phyloP scores from a whole-genome alignment of 2,329 filamentous ascomycete genomes.

The Colletotrichum sojae region DNA sequence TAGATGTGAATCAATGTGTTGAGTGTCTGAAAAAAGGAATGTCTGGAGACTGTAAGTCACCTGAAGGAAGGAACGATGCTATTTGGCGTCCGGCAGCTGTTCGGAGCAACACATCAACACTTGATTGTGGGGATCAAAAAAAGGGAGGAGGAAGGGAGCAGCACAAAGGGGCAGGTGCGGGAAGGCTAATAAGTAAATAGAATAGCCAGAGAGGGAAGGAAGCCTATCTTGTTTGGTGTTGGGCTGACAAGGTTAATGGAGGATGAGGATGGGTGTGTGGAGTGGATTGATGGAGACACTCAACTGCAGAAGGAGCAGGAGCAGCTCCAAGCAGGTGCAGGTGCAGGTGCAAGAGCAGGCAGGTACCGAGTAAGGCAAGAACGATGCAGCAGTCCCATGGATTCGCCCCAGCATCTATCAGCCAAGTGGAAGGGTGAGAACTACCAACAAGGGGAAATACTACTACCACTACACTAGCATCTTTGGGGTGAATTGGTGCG shows the following conservation, averaged over 20 bases:
- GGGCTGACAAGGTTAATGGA: slow-evolving; percentile 29
- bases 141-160: not conserved
- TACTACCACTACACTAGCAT: not conserved
- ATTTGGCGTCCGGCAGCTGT: slow-evolving; percentile 24
- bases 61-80: slow-evolving; percentile 38
- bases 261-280: not conserved
- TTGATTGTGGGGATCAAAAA: slow-evolving; percentile 11
- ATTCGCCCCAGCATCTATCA: not conserved
- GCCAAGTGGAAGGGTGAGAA: not conserved
- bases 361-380: slow-evolving; percentile 8
- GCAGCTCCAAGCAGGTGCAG: not conserved
- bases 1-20: slow-evolving; percentile 30
- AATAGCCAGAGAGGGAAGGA: slow-evolving; percentile 8
- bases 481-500: slow-evolving; percentile 21
- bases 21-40: slow-evolving; percentile 35
- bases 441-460: slow-evolving; percentile 3
- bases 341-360: not conserved
- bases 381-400: slow-evolving; percentile 3
- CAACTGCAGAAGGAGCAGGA: too few species aligned
- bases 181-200: slow-evolving; percentile 30
- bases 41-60: slow-evolving; percentile 40
- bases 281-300: too few species aligned
- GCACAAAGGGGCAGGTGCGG: slow-evolving; percentile 1
- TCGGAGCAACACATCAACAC: slow-evolving; percentile 25
- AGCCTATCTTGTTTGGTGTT: slow-evolving; percentile 9